phyloP scores from a whole-genome alignment of 2,329 filamentous ascomycete species.

The Cladosporium austrohemisphaericum region DNA sequence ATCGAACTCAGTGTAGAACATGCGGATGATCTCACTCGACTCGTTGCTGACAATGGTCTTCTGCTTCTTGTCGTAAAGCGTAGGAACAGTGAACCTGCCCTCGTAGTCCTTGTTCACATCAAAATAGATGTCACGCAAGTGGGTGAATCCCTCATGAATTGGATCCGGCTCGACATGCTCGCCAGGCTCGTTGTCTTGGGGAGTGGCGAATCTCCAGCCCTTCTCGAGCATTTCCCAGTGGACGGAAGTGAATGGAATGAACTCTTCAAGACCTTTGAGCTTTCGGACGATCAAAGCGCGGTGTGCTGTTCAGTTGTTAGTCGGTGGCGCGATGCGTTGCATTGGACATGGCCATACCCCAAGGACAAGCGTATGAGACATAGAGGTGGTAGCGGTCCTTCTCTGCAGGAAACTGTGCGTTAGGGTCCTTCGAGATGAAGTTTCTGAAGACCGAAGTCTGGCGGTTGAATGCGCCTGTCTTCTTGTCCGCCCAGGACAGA shows the following conservation, averaged over 20 bases:
- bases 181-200: conserved; percentile 57
- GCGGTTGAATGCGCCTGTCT: conserved; percentile 83
- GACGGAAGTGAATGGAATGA: conserved; percentile 75
- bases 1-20: conserved; percentile 82
- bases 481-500: conserved; percentile 53
- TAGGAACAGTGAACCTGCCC: conserved; percentile 83
- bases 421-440: conserved; percentile 68
- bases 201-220: conserved; percentile 78
- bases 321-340: background rate
- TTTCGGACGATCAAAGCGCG: conserved; percentile 82
- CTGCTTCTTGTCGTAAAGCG: conserved; percentile 74
- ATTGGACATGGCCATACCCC: conserved; percentile 50
- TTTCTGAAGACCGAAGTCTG: conserved; percentile 78
- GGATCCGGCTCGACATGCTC: conserved; percentile 59
- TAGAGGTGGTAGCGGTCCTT: conserved; percentile 92
- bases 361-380: conserved; percentile 89
- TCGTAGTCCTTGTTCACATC: conserved; percentile 65
- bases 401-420: conserved; percentile 76
- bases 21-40: conserved; percentile 86
- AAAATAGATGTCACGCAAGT: conserved; percentile 79
- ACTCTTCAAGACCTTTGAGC: conserved; percentile 86
- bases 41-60: conserved; percentile 85
- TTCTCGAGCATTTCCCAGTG: conserved; percentile 81
- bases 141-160: conserved; percentile 62
- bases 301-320: conserved; percentile 55